These are phyloP conservation scores for Colletotrichum lentis DNA, from an alignment of 2,329 filamentous ascomycete species.

Conservation along the genomic window DNA sequence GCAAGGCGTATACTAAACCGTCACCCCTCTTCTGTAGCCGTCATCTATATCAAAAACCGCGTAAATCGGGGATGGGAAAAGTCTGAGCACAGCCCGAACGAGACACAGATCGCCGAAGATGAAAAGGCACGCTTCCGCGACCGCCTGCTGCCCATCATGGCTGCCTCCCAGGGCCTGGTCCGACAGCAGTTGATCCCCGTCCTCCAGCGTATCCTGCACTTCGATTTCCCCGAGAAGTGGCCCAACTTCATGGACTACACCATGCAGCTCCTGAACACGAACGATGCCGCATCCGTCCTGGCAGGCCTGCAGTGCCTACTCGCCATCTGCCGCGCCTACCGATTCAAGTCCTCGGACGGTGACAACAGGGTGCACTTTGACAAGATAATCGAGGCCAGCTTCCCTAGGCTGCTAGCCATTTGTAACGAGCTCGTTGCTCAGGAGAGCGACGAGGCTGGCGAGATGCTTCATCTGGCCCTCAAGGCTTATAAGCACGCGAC, in stretches of 20 bases:
- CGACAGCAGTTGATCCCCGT: conserved; percentile 93
- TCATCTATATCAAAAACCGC: conserved; percentile 97
- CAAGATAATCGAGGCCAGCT: conserved; percentile 89
- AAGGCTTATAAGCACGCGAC: conserved; percentile 99
- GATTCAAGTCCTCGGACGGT: conserved; percentile 86
- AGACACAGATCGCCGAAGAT: conserved; percentile 81
- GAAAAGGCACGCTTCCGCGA: conserved; percentile 89
- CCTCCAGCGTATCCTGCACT: conserved; percentile 93
- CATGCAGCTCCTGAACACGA: conserved; percentile 84
- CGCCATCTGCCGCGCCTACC: conserved; percentile 92
- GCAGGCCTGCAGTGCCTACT: conserved; percentile 93
- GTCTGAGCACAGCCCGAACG: conserved; percentile 75
- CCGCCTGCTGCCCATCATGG: conserved; percentile 87
- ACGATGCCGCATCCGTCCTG: conserved; percentile 86
- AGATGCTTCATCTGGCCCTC: conserved; percentile 94
- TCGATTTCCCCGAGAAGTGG: conserved; percentile 95
- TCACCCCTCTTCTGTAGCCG: conserved; percentile 65
- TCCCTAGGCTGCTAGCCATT: conserved; percentile 85
- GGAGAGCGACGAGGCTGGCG: conserved; percentile 90
- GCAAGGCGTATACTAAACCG: conserved; percentile 21
- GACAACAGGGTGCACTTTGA: conserved; percentile 85
- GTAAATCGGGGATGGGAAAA: conserved; percentile 91
- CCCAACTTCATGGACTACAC: conserved; percentile 94
- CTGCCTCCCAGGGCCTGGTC: conserved; percentile 79
- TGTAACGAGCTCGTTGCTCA: conserved; percentile 90